These are phyloP conservation scores for Tolypocladium tundrense DNA, from an alignment of 2,329 filamentous ascomycete species.

Conservation along the genomic window DNA sequence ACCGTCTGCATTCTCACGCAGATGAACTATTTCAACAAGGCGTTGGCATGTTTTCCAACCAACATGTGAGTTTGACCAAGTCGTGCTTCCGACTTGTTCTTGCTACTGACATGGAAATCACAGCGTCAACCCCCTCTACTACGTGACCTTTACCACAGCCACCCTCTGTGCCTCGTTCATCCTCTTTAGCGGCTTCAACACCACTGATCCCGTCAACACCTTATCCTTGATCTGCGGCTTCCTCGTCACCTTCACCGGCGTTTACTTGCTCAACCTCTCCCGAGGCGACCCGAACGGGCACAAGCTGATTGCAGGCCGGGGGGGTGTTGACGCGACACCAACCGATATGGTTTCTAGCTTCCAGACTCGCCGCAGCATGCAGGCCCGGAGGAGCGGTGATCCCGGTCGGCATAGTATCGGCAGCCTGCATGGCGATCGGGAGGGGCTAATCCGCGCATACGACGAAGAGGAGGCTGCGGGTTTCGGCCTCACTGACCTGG, in stretches of 20 bases:
- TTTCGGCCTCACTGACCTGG: slow-evolving; percentile 69
- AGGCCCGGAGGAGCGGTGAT: slow-evolving; percentile 65
- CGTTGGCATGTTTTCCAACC: slow-evolving; percentile 88
- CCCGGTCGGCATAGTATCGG: slow-evolving; percentile 54
- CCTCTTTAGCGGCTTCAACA: slow-evolving; percentile 93
- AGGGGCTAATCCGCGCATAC: slow-evolving; percentile 79
- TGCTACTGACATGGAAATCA: slow-evolving; percentile 4
- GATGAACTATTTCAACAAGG: slow-evolving; percentile 99
- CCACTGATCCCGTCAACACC: slow-evolving; percentile 81
- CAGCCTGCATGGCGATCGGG: slow-evolving; percentile 58
- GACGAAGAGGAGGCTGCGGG: slow-evolving; percentile 69
- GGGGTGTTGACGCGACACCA: slow-evolving; percentile 67
- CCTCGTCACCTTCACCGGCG: slow-evolving; percentile 87
- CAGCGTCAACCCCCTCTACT: slow-evolving; percentile 92
- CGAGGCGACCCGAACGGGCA: slow-evolving; percentile 79
- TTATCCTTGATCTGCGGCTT: slow-evolving; percentile 89
- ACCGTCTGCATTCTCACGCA: slow-evolving; percentile 91
- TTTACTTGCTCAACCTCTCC: slow-evolving; percentile 94
- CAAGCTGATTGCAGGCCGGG: slow-evolving; percentile 49
- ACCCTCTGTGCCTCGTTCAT: slow-evolving; percentile 93
- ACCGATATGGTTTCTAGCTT: slow-evolving; percentile 86
- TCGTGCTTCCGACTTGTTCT: not conserved
- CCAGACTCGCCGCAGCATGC: slow-evolving; percentile 89
- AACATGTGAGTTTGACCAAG: slow-evolving; percentile 63
- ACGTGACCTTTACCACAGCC: slow-evolving; percentile 93